Percentiles rank a stretch among this genome's conserved stretches.
Evolutionary conservation across 257 asterid genomes (phyloP).

Genomic region (Solanum tarapatanum): DNA sequence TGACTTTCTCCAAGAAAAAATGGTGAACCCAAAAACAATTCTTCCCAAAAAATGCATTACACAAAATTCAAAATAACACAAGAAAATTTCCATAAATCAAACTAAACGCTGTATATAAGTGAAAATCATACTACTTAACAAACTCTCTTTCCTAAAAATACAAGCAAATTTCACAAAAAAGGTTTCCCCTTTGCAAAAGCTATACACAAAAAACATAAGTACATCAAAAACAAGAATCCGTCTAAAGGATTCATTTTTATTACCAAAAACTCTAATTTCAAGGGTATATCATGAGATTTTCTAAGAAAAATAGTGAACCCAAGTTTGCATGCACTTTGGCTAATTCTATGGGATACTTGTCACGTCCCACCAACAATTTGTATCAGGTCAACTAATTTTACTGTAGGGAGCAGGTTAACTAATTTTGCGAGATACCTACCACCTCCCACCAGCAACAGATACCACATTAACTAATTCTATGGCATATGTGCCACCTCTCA

Average conservation of each 20-base stretch:
- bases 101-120: neutral
- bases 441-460: neutral
- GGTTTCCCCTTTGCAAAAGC: neutral
- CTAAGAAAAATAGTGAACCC: neutral
- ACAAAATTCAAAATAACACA: neutral
- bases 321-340: neutral
- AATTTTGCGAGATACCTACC: neutral
- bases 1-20: neutral
- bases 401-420: neutral
- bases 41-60: neutral
- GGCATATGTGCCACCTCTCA: neutral
- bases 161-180: neutral
- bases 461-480: neutral
- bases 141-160: neutral
- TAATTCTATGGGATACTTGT: neutral
- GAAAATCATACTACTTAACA: neutral
- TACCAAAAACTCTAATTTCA: neutral
- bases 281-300: neutral
- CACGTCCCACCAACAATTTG: neutral
- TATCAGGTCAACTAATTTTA: neutral
- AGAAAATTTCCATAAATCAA: neutral
- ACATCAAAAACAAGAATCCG: neutral
- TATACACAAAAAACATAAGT: neutral
- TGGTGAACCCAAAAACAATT: neutral
- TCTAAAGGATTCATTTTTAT: neutral